These are phyloP conservation scores for Alternaria novae-zelandiae DNA, from an alignment of 2,329 filamentous ascomycete species.

Conservation along the genomic window DNA sequence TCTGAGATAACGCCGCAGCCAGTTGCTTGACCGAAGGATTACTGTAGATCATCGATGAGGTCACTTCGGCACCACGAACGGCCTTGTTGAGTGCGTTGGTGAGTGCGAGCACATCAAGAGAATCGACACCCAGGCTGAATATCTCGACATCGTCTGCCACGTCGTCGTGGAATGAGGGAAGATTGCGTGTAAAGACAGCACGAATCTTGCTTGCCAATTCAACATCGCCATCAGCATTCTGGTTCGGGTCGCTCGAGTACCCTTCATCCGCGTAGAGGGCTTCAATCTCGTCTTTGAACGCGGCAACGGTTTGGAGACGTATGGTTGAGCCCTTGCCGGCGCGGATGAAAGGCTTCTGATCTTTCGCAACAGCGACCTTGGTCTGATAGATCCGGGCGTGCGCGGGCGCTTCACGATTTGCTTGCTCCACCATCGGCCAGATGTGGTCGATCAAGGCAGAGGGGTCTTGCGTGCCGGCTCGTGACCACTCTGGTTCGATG, in stretches of 20 bases:
- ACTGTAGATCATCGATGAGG: neutral
- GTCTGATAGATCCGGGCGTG: conserved; percentile 30
- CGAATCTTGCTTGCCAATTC: neutral
- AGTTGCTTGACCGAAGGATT: neutral
- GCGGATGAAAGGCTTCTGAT: conserved; percentile 15
- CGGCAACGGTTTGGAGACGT: conserved; percentile 24
- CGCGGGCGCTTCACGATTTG: conserved; percentile 26
- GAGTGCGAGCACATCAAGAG: conserved; percentile 1
- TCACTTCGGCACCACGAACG: neutral
- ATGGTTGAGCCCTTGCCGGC: conserved; percentile 36
- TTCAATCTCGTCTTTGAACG: conserved; percentile 33
- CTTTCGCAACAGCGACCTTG: conserved; percentile 19
- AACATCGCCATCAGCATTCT: neutral
- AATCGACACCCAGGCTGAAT: conserved; percentile 3
- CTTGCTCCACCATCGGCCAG: conserved; percentile 29
- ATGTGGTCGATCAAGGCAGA: conserved; percentile 23
- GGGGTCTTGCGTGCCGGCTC: neutral
- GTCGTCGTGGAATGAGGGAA: neutral
- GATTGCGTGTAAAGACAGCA: neutral
- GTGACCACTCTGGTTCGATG: conserved; percentile 21
- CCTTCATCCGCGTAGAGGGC: conserved; percentile 22
- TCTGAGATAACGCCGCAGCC: neutral
- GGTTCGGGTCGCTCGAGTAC: neutral
- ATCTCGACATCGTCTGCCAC: neutral
- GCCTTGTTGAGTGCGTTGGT: conserved; percentile 4